These are phyloP conservation scores for Trametes elegans DNA, from an alignment of 768 basidiomycete genomes.

Conservation along the genomic window DNA sequence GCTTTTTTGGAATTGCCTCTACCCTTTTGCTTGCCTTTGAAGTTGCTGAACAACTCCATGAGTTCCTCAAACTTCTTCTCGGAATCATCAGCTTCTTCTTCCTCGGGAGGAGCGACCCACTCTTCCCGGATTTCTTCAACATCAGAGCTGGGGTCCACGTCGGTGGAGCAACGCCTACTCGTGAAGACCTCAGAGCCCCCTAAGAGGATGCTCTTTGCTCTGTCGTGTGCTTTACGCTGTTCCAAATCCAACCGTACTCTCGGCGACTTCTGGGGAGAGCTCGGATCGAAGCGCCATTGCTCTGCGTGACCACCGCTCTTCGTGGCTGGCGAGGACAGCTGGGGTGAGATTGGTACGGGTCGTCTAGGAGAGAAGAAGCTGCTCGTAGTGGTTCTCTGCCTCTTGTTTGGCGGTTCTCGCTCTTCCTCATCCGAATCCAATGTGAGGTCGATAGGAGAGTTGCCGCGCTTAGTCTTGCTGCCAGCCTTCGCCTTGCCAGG, in stretches of 20 bases:
- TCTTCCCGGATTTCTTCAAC: background rate
- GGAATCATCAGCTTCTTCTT: conserved; percentile 39
- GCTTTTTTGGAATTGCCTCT: conserved; percentile 19
- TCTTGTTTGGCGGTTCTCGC: conserved; percentile 3
- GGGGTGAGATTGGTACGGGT: background rate
- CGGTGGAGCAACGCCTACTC: background rate
- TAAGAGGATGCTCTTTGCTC: conserved; percentile 50
- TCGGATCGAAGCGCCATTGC: conserved; percentile 46
- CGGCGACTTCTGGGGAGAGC: conserved; percentile 7
- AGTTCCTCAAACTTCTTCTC: conserved; percentile 48
- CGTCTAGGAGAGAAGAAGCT: conserved; percentile 8
- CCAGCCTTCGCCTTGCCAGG: conserved; percentile 1
- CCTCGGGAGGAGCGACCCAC: background rate
- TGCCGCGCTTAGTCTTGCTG: conserved; percentile 20
- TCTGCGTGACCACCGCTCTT: conserved; percentile 27
- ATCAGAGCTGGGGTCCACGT: background rate
- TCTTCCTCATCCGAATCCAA: conserved; percentile 28
- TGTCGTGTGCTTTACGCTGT: conserved; percentile 33
- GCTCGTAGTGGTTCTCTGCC: conserved; percentile 26
- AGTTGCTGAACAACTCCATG: conserved; percentile 41
- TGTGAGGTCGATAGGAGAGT: conserved; percentile 54
- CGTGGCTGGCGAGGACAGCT: background rate
- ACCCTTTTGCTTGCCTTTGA: conserved; percentile 33
- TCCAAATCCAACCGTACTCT: conserved; percentile 21
- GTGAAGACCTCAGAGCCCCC: conserved; percentile 41